Conservation (phyloP, 352 stramenopile genomes). For the Lagenidium sp. region DNA sequence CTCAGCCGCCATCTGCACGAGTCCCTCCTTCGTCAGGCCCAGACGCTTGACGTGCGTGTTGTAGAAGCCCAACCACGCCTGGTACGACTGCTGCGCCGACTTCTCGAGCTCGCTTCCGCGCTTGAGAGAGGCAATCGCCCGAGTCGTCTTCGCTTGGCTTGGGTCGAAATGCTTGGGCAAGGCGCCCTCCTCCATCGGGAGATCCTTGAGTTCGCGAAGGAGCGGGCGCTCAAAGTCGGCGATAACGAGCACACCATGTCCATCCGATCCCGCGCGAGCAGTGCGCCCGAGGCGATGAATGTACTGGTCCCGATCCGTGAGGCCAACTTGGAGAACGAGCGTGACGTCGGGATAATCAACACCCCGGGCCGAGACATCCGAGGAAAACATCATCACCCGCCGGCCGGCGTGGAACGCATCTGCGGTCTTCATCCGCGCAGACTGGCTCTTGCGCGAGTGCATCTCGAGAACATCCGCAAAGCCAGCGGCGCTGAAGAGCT, state of each 20-base stretch:
- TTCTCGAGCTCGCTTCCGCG: conserved; percentile 53
- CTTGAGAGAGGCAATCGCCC: conserved; percentile 32
- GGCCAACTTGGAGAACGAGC: conserved; percentile 78
- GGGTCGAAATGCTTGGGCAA: conserved; percentile 12
- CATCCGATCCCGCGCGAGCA: conserved; percentile 82
- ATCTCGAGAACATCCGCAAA: conserved; percentile 89
- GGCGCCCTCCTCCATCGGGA: conserved; percentile 37
- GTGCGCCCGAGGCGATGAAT: conserved; percentile 94
- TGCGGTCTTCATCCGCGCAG: conserved; percentile 75
- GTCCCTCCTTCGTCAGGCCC: conserved; percentile 19
- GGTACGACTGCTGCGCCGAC: conserved; percentile 85
- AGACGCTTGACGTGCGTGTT: conserved; percentile 56
- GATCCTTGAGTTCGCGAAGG: conserved; percentile 54
- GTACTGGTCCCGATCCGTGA: conserved; percentile 89
- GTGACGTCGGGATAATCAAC: conserved; percentile 95
- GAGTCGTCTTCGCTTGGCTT: conserved; percentile 4
- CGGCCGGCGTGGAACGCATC: conserved; percentile 85
- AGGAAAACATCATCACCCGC: conserved; percentile 91
- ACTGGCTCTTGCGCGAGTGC: conserved; percentile 94
- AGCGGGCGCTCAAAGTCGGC: conserved; percentile 76
- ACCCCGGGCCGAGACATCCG: conserved; percentile 90
- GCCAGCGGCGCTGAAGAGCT: conserved; percentile 78
- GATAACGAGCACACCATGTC: conserved; percentile 76
- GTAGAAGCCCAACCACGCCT: conserved; percentile 95
- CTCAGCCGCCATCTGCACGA: conserved; percentile 56